Base-by-base conservation (phyloP, 2,329 filamentous ascomycete genomes). In the Westerdykella sp. region DNA sequence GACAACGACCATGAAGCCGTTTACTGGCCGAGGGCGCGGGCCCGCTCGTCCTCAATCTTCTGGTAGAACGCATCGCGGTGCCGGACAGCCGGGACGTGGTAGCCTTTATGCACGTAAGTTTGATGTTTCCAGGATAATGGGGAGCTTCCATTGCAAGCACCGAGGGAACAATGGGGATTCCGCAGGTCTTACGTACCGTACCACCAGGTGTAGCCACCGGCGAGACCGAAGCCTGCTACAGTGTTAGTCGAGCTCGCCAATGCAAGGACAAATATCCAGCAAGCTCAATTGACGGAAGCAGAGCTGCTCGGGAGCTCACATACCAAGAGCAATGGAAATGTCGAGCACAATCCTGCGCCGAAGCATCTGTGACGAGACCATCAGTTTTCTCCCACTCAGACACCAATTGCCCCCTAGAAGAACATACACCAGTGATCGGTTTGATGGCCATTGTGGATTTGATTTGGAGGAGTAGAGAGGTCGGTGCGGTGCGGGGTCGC, bases 121-220 rank as follows among this genome's bases (percentile, higher is more conserved):
- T 32, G 28, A n/a, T 28, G 40, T 46, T 28, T 28, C 7, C 37
- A 42, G 39, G 37, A 37, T 44, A 10, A 21, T 11, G 11, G 22
- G 15, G 16, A 14, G 38, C n/a, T 30, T 16, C n/a, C 6, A 21
- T 6, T 13, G 15, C 21, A 16, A 13, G 14, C 34, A 41, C 14
- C 15, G 6, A 34, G 30, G 23, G 6, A 23, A 10, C 15, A 32
- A 34, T 40, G 15, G 31, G 13, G 34, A 25, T 21, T 41, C 10
- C 16, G 14, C 40, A 35, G 18, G 38, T 18, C 46, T 58, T 60
- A 74, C 72, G 51, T 73, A 74, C 71, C 80, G 71, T 84, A 84
- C 81, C 80, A 84, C 73, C 76, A 84, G 63, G 76, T 73, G 69
- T 83, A 84, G 56, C 79, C 81, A 65, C 73, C 73, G 54, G 78